Evolutionary conservation across 2,329 filamentous ascomycete genomes (phyloP).

Genomic region (Ascochyta lentis): DNA sequence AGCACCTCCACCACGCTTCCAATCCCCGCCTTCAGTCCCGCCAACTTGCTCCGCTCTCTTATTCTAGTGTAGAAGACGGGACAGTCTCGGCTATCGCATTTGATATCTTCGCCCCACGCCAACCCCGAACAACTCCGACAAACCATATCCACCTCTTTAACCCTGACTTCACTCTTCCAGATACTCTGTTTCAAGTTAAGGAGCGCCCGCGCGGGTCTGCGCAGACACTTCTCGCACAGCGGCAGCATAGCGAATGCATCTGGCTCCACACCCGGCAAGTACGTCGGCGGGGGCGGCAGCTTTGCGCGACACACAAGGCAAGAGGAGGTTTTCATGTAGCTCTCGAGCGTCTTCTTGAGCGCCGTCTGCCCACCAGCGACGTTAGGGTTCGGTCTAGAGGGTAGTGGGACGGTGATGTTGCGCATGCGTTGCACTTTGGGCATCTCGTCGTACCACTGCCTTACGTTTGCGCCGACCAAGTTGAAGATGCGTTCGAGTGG

Average conservation of each 20-base stretch:
- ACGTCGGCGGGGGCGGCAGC: slow-evolving; percentile 50
- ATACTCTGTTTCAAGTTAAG: slow-evolving; percentile 69
- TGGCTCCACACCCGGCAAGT: slow-evolving; percentile 21
- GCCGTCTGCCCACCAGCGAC: slow-evolving; percentile 33
- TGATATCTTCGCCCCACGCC: slow-evolving; percentile 76
- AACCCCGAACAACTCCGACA: slow-evolving; percentile 83
- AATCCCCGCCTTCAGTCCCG: slow-evolving; percentile 30
- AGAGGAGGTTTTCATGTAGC: slow-evolving; percentile 82
- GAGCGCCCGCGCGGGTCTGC: slow-evolving; percentile 65
- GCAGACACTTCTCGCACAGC: slow-evolving; percentile 66
- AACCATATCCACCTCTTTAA: slow-evolving; percentile 69
- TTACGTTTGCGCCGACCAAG: slow-evolving; percentile 88
- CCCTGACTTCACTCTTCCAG: slow-evolving; percentile 67
- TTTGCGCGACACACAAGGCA: slow-evolving; percentile 78
- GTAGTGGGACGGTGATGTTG: slow-evolving; percentile 56
- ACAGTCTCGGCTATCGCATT: slow-evolving; percentile 89
- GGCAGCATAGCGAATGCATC: slow-evolving; percentile 43
- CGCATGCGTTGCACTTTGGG: slow-evolving; percentile 83
- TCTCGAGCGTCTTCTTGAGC: slow-evolving; percentile 80
- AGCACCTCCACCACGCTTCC: slow-evolving; percentile 37
- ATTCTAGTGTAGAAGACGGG: slow-evolving; percentile 85
- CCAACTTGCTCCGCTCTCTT: slow-evolving; percentile 58
- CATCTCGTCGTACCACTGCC: slow-evolving; percentile 96
- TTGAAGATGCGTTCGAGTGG: slow-evolving; percentile 97
- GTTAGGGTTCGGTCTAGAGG: slow-evolving; percentile 18